Evolutionary conservation across 2,329 filamentous ascomycete species (phyloP), one percentile per base, ranked within the genome.

Genomic region (Chrysoporthe puriensis): DNA sequence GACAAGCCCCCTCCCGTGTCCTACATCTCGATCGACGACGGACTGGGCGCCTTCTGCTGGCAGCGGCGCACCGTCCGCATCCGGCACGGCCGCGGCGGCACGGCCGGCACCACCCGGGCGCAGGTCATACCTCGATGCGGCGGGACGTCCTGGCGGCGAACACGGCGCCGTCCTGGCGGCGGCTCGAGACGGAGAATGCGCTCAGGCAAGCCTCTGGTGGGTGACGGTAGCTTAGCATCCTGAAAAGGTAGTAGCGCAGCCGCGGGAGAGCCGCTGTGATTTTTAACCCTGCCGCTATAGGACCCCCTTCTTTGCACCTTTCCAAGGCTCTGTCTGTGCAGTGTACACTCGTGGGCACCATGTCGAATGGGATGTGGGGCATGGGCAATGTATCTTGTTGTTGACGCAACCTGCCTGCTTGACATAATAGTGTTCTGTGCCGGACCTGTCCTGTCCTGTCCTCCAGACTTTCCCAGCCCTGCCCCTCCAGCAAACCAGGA

Each of bases 31-130:
- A 70, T 69, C 14, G 74, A 77, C 65, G 77, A 79, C 64, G 74
- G 73, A 14, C 67, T 79, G 6, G 73, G 72, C 61, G 77, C 77
- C n/a, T 74, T 79, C 36, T 74, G 72, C 66, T 79, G 77, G 77
- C 70, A 77, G 70, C 16, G 18, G 7, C 69, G 73, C 26, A 62
- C 78, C 16, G 72, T 71, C 56, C 63, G 69, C 3, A 73, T 73
- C 42, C 73, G 76, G 46, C 61, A 73, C 21, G 67, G 70, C 4
- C 26, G 52, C 26, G 8, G 43, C 43, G 11, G 14, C 11, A 56
- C 16, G 8, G 13, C 52, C 32, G 40, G 18, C 4, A 16, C 18
- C 40, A 32, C 36, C 14, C 18, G 70, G 26, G 73, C 74, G 13
- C 74, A 73, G 48, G 73, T 77, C 62, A 64, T 69, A 4, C 7